Conservation (phyloP, 2,329 filamentous ascomycete species). For the Phyllosticta capitalensis region DNA sequence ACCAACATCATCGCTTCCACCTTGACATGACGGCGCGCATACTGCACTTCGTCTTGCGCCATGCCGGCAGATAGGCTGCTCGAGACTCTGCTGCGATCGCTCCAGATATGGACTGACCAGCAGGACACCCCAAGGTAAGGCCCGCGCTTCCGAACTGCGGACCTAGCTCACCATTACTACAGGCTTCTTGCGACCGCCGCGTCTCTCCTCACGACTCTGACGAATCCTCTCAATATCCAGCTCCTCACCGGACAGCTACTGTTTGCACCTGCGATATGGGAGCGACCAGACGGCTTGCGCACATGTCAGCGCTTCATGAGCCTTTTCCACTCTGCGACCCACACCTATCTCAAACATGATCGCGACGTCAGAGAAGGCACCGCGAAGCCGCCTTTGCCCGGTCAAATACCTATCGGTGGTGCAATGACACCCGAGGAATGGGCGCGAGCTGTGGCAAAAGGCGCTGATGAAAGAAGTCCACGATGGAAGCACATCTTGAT, state of each 20-base stretch:
- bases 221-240: conserved; percentile 65
- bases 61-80: conserved; percentile 62
- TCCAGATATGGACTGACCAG: conserved; percentile 48
- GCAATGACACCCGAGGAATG: conserved; percentile 47
- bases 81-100: conserved; percentile 54
- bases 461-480: conserved; percentile 51
- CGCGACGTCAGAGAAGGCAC: conserved; percentile 23
- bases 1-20: neutral
- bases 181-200: conserved; percentile 55
- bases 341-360: conserved; percentile 43
- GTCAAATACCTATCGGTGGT: conserved; percentile 28
- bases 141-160: neutral
- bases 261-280: conserved; percentile 63
- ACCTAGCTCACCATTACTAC: neutral
- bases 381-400: conserved; percentile 17
- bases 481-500: conserved; percentile 81
- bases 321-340: conserved; percentile 61
- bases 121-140: conserved; percentile 51
- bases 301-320: conserved; percentile 58
- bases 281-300: conserved; percentile 48
- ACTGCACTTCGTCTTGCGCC: neutral
- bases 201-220: conserved; percentile 57
- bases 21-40: neutral
- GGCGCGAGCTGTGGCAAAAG: conserved; percentile 49
- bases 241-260: conserved; percentile 65